Evolutionary conservation across 1,139 yeast species (phyloP).

Genomic region (Torulaspora globosa): DNA sequence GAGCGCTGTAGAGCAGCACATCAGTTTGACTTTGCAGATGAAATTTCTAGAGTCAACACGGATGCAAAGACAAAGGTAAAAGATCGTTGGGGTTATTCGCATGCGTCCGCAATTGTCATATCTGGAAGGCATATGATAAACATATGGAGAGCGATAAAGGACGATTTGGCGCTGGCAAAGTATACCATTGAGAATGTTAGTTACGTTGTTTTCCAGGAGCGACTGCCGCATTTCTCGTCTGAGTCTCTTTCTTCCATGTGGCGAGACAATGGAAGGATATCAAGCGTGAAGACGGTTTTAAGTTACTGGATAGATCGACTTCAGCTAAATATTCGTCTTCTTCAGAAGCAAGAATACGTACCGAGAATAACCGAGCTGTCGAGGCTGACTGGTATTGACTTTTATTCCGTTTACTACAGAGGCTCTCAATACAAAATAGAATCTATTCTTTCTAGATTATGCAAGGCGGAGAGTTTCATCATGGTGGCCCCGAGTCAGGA

Average conservation of each 20-base stretch:
- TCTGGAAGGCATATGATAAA: slow-evolving; percentile 81
- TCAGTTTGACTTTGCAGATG: slow-evolving; percentile 50
- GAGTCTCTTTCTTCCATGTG: slow-evolving; percentile 54
- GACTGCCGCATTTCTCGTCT: slow-evolving; percentile 60
- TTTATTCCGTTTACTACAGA: slow-evolving; percentile 77
- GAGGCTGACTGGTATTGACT: slow-evolving; percentile 82
- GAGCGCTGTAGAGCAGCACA: slow-evolving; percentile 53
- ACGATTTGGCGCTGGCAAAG: slow-evolving; percentile 58
- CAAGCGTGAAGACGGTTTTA: slow-evolving; percentile 41
- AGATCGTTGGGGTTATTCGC: slow-evolving; percentile 80
- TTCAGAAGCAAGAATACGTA: slow-evolving; percentile 62
- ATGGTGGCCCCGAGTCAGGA: slow-evolving; percentile 74
- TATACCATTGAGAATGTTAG: slow-evolving; percentile 77
- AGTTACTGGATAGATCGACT: slow-evolving; percentile 53
- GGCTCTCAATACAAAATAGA: slow-evolving; percentile 96
- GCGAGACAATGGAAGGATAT: slow-evolving; percentile 30
- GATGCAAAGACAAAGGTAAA: slow-evolving; percentile 53
- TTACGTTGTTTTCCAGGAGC: slow-evolving; percentile 58
- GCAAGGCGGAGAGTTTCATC: slow-evolving; percentile 70
- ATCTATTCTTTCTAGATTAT: slow-evolving; percentile 66
- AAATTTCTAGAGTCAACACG: slow-evolving; percentile 49
- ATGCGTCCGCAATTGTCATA: slow-evolving; percentile 63
- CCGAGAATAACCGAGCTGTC: slow-evolving; percentile 79
- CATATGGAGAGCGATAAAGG: slow-evolving; percentile 72
- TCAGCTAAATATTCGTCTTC: slow-evolving; percentile 46